A percentile compares a stretch with the other conserved stretches of the same genome.
phyloP scores from a whole-genome alignment of 108 stramenopile species.

The Nitzschia sp. region DNA sequence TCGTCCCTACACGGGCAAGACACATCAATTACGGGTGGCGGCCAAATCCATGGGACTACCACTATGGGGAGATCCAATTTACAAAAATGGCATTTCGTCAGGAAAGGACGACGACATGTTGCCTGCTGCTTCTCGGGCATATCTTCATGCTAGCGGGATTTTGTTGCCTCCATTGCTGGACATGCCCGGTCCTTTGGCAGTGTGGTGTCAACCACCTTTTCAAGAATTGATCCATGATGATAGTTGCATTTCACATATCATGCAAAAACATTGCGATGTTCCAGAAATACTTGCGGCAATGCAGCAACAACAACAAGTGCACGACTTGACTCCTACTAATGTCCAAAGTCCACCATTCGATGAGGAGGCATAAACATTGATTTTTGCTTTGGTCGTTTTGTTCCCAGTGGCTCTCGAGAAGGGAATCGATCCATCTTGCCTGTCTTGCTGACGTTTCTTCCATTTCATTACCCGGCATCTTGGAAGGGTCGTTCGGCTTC shows the following conservation, averaged over 20 bases:
- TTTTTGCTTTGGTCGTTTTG: too few relatives aligned
- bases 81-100: slow-evolving; percentile 32
- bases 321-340: too few relatives aligned
- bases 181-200: slow-evolving; percentile 1
- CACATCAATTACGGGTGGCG: slow-evolving; percentile 85
- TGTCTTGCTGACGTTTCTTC: too few relatives aligned
- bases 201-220: slow-evolving; percentile 29
- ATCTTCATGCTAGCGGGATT: slow-evolving; percentile 31
- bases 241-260: slow-evolving; percentile 38
- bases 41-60: slow-evolving; percentile 78
- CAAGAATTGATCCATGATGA: not conserved
- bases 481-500: too few relatives aligned
- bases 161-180: slow-evolving; percentile 23
- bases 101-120: not conserved
- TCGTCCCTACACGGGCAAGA: slow-evolving; percentile 77
- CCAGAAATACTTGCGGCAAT: slow-evolving; percentile 39
- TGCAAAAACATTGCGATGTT: slow-evolving; percentile 66
- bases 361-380: too few relatives aligned
- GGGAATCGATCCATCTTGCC: too few relatives aligned
- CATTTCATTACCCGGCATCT: too few relatives aligned
- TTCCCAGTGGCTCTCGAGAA: too few relatives aligned
- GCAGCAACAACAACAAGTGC: not conserved
- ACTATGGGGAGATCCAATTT: slow-evolving; percentile 73
- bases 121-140: slow-evolving; percentile 8
- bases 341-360: too few relatives aligned